A percentile compares a stretch with the other conserved stretches of the same genome.
Conservation (phyloP, 192 early-diverging fungal genomes). For the Glomus cerebriforme region DNA sequence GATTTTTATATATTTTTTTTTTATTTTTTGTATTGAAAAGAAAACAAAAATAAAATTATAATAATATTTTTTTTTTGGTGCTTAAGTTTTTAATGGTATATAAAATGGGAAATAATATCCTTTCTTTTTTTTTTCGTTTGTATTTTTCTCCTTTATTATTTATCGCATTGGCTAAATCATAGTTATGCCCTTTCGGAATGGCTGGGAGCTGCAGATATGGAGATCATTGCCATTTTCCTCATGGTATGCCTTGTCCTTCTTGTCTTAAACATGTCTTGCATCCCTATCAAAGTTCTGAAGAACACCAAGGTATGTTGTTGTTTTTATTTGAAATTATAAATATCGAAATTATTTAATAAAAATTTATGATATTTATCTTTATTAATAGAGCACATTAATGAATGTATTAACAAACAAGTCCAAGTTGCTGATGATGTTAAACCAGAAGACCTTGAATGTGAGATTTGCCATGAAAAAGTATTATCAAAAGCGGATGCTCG, state of each 20-base stretch:
- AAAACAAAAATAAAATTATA: conserved; percentile 12
- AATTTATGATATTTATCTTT: background rate
- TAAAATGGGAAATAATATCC: conserved; percentile 11
- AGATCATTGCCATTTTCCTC: conserved; percentile 31
- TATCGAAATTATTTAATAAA: background rate
- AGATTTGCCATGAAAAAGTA: conserved; percentile 35
- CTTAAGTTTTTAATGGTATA: background rate
- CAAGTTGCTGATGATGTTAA: conserved; percentile 15
- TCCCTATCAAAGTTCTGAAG: conserved; percentile 28
- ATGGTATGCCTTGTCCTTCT: conserved; percentile 34
- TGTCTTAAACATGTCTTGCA: conserved; percentile 34
- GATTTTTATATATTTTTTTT: conserved; percentile 8
- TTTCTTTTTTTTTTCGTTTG: conserved; percentile 18
- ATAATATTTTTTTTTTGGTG: background rate
- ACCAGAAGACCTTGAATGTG: conserved; percentile 32
- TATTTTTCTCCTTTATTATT: background rate
- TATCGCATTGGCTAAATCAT: conserved; percentile 5
- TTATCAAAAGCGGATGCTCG: conserved; percentile 27
- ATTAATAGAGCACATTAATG: conserved; percentile 22
- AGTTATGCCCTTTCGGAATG: conserved; percentile 34
- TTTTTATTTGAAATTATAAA: background rate
- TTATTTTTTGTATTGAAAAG: conserved; percentile 11
- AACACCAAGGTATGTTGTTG: conserved; percentile 35
- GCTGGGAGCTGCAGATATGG: conserved; percentile 31
- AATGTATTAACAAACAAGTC: conserved; percentile 21